Conservation (phyloP, 192 early-diverging fungal genomes). For the Coemansia sp. region DNA sequence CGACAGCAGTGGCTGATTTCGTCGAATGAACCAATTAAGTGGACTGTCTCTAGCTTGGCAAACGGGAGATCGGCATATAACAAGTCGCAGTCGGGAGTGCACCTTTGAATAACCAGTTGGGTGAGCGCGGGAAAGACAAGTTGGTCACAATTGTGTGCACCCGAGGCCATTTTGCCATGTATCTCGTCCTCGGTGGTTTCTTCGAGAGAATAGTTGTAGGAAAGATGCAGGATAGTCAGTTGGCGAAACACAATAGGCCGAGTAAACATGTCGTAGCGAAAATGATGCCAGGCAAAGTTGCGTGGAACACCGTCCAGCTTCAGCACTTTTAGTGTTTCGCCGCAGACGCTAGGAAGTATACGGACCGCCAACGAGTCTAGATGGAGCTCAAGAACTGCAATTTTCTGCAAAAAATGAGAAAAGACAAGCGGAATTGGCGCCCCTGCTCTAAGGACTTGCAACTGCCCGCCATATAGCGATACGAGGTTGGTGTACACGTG, state of each 20-base stretch:
- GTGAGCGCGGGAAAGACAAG: background rate
- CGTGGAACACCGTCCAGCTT: background rate
- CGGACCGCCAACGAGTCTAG: background rate
- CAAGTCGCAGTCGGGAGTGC: constrained; percentile 4
- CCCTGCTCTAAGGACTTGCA: background rate
- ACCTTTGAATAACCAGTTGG: background rate
- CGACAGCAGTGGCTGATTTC: background rate
- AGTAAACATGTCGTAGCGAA: background rate
- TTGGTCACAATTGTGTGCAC: background rate
- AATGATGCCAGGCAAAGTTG: background rate
- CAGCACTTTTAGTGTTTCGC: background rate
- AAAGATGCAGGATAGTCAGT: too few relatives aligned
- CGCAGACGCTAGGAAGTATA: background rate
- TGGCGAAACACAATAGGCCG: background rate
- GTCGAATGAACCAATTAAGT: background rate
- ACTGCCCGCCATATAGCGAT: background rate
- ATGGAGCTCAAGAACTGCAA: background rate
- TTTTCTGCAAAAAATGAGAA: background rate
- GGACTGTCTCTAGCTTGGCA: background rate
- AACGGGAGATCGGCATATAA: background rate
- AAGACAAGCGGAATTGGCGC: background rate
- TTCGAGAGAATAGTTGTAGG: background rate
- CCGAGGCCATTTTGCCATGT: background rate
- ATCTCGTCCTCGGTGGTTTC: background rate
- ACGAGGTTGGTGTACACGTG: background rate